These are phyloP conservation scores for Pyrenochaeta sp. DNA, from an alignment of 2,329 filamentous ascomycete genomes.

Conservation along the genomic window DNA sequence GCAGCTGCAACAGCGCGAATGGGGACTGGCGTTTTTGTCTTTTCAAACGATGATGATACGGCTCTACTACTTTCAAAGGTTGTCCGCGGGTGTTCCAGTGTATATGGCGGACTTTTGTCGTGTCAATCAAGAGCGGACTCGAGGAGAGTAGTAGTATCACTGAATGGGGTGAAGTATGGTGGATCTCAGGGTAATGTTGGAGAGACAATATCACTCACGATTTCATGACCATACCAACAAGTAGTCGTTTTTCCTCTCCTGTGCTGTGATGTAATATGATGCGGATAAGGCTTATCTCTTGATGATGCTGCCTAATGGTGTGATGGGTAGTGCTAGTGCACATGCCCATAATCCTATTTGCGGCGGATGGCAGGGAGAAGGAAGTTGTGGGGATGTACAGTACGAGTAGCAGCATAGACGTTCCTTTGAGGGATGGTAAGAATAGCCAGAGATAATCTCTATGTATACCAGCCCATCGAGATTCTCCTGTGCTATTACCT, in stretches of 20 bases:
- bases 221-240: conserved; percentile 21
- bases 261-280: not conserved
- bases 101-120: not conserved
- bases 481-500: too few relatives aligned
- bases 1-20: conserved; percentile 39
- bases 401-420: too few relatives aligned
- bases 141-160: not conserved
- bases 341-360: too few relatives aligned
- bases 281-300: not conserved
- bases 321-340: too few relatives aligned
- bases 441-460: too few relatives aligned
- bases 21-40: conserved; percentile 37
- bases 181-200: conserved; percentile 25
- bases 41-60: conserved; percentile 7
- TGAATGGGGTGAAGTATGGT: conserved; percentile 5
- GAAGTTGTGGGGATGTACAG: too few relatives aligned
- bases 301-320: too few relatives aligned
- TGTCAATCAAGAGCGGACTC: not conserved
- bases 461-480: too few relatives aligned
- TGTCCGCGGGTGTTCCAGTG: not conserved
- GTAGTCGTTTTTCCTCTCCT: not conserved
- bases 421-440: too few relatives aligned
- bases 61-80: not conserved
- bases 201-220: conserved; percentile 31
- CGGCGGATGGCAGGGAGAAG: too few relatives aligned